A percentile compares a stretch with the other conserved stretches of the same genome.
These are phyloP conservation scores for Cephalotrichum gorgonifer DNA, from an alignment of 2,329 filamentous ascomycete genomes.

Conservation along the genomic window DNA sequence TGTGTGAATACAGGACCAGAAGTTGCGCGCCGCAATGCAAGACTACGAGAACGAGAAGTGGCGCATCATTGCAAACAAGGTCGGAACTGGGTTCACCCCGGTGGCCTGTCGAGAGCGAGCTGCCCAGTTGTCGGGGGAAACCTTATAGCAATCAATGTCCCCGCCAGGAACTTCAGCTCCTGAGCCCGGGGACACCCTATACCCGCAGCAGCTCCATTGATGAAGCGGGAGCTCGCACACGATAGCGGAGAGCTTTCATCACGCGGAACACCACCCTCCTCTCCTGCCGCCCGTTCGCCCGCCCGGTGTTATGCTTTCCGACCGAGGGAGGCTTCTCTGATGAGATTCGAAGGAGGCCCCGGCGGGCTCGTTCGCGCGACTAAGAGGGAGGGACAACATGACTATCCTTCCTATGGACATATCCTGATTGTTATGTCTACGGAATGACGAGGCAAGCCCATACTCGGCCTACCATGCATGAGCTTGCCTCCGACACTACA, in stretches of 20 bases:
- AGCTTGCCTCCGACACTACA: not conserved
- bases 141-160: slow-evolving; percentile 46
- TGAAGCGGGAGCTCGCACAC: slow-evolving; percentile 11
- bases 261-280: too few relatives aligned
- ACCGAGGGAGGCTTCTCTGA: too few relatives aligned
- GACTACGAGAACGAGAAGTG: slow-evolving; percentile 89
- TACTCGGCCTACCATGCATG: too few relatives aligned
- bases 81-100: slow-evolving; percentile 82
- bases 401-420: too few relatives aligned
- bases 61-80: slow-evolving; percentile 84
- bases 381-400: too few relatives aligned
- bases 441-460: too few relatives aligned
- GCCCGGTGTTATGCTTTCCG: too few relatives aligned
- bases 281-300: too few relatives aligned
- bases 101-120: slow-evolving; percentile 77
- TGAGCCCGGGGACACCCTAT: slow-evolving; percentile 35
- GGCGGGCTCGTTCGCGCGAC: too few relatives aligned
- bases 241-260: slow-evolving; percentile 4
- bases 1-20: slow-evolving; percentile 54
- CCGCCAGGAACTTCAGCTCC: slow-evolving; percentile 35
- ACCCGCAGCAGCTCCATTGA: slow-evolving; percentile 28
- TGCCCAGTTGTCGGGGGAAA: slow-evolving; percentile 45
- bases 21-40: slow-evolving; percentile 64
- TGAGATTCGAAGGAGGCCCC: too few relatives aligned
- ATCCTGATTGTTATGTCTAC: too few relatives aligned